Base-by-base conservation (phyloP, 2,329 filamentous ascomycete genomes). In the Ophiostoma ips region DNA sequence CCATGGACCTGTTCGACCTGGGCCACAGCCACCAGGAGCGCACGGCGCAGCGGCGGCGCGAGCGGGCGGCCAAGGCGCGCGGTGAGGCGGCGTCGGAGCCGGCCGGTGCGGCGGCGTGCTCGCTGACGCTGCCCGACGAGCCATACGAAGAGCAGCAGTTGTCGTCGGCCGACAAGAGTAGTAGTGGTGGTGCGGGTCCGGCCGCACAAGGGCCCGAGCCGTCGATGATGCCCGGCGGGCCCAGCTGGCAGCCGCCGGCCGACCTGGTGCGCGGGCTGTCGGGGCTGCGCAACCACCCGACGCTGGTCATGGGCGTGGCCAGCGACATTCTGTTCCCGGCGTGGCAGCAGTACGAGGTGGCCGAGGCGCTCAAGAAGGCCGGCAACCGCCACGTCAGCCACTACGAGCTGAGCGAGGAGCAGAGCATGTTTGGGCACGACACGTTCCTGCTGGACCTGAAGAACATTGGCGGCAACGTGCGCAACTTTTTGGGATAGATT, bases 1-100 rank as follows among this genome's bases (percentile, higher is more conserved):
- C 92, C 5, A 98, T 98, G 92, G 92, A 98, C 62, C 72, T 98
- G 12, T 98, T 98, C 64, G 92, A 98, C 60, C 76, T 98, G 0
- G 88, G 92, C 21, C 70, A 71, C 45, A 74, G 78, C 37, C 81
- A 83, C 61, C 86, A 89, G 62, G 65, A 69, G 3, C 77, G 75
- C 18, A 79, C 84, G 2, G 70, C 70, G 18, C 61, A 70, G 31
- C 76, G 87, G 28, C 73, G 89, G 15, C 70, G 73, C 13, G 71
- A 77, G 50, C 79, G 83, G 45, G 50, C 35, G 19, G 24, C 21
- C 15, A 28, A 41, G 21, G 11, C 38, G 13, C 12, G 37, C 11
- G 37, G 37, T 12, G 18, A 40, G 38, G 34, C 34, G 18, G 41
- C 16, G 6, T 33, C 2, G 28, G 19, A 9, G 10, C 36, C 5